Evolutionary conservation across 2,329 filamentous ascomycete species (phyloP), one percentile per base, ranked within the genome.

Genomic region (Scedosporium dehoogii): DNA sequence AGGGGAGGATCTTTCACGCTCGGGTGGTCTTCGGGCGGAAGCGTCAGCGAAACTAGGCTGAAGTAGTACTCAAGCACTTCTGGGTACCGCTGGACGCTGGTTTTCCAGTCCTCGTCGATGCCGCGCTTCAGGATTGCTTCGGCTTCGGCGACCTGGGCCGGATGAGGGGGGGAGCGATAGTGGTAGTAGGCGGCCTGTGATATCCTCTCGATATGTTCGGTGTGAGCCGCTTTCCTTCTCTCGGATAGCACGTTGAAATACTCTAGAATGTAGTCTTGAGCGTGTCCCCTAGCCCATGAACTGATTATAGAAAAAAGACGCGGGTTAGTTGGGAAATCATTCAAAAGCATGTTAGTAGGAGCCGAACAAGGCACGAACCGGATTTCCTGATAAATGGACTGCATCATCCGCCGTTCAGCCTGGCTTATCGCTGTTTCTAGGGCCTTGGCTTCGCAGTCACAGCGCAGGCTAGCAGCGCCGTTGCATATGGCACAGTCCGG

Each of bases 31-130:
- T 91, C 86, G 48, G 75, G 74, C 0, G 89, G 89, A 4, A 90
- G 73, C 23, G 78, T 82, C 63, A 91, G 72, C 62, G 86, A 83
- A 42, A 92, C 86, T 44, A 92, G 77, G 64, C 84, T 80, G 73
- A 88, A 92, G 71, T 89, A 92, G 73, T 92, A 91, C 73, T 91
- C 87, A 62, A 93, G 78, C n/a, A 92, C 86, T 70, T 92, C 88
- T 4, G 89, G 90, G 68, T 92, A 93, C 62, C 86, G 82, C 68
- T 90, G 83, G 46, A 92, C 89, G 58, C 86, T 88, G 33, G 83
- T 80, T 68, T 87, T 83, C 89, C 89, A 93, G 75, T 92, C 89
- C 65, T 89, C 86, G 68, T 92, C 88, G 68, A 92, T 88, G 64
- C 88, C 88, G 59, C 84, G 81, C 74, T 91, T 90, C 64, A 91